These are phyloP conservation scores for Trichoderma atrobrunneum DNA, from an alignment of 2,329 filamentous ascomycete genomes.

Conservation along the genomic window DNA sequence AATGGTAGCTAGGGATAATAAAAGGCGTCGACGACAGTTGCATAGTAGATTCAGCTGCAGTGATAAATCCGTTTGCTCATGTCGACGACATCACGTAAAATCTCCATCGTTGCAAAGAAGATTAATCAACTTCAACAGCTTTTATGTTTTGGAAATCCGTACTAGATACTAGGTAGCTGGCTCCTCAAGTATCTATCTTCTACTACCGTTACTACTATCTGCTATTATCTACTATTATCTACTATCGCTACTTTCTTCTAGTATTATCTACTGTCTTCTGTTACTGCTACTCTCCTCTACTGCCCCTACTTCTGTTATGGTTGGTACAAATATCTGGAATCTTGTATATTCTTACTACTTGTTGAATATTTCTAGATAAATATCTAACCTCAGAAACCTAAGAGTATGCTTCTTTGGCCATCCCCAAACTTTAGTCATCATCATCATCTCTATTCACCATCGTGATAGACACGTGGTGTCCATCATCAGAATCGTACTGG, in stretches of 20 bases:
- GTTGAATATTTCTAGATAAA: not conserved
- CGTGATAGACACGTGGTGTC: constrained; percentile 35
- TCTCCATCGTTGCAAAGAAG: too few relatives aligned
- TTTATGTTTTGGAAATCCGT: too few relatives aligned
- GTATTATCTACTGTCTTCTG: not conserved
- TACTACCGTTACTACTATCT: too few relatives aligned
- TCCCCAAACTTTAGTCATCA: constrained; percentile 23
- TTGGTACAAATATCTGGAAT: not conserved
- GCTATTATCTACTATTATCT: not conserved
- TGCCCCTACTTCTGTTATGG: not conserved
- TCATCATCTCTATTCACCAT: constrained; percentile 39
- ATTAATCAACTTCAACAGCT: too few relatives aligned
- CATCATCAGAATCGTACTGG: constrained; percentile 33
- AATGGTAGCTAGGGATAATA: too few relatives aligned
- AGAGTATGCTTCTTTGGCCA: not conserved
- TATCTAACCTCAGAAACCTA: not conserved
- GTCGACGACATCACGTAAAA: too few relatives aligned
- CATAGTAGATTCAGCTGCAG: too few relatives aligned
- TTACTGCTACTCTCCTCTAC: not conserved
- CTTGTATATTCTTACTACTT: not conserved
- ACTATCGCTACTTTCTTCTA: not conserved
- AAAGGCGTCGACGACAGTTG: too few relatives aligned
- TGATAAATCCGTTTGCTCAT: too few relatives aligned
- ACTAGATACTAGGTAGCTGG: too few relatives aligned
- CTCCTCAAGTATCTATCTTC: too few relatives aligned